Conservation (phyloP, 805 yeast genomes). For the Ogataea henricii region DNA sequence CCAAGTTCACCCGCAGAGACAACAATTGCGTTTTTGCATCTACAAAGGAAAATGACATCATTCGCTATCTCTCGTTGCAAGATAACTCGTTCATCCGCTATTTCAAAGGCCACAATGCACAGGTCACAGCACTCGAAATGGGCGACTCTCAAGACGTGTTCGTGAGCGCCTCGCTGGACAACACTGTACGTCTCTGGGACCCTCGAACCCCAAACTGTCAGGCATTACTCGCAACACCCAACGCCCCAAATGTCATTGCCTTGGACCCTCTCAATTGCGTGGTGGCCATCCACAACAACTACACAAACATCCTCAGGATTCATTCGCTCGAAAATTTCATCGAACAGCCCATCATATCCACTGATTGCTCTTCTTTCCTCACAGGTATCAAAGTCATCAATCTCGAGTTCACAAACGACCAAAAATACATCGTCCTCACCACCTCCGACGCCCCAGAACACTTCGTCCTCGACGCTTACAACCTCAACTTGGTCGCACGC, state of each 20-base stretch:
- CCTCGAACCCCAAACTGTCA: slow-evolving; percentile 63
- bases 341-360: slow-evolving; percentile 54
- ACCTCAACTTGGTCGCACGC: slow-evolving; percentile 25
- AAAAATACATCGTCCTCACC: slow-evolving; percentile 41
- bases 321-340: slow-evolving; percentile 64
- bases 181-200: slow-evolving; percentile 88
- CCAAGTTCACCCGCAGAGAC: slow-evolving; percentile 71
- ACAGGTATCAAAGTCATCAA: slow-evolving; percentile 22
- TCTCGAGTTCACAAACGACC: slow-evolving; percentile 47
- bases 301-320: slow-evolving; percentile 49
- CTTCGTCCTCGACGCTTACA: slow-evolving; percentile 22
- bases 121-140: slow-evolving; percentile 72
- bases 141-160: slow-evolving; percentile 68
- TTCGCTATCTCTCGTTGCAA: slow-evolving; percentile 74
- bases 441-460: slow-evolving; percentile 20
- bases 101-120: slow-evolving; percentile 82
- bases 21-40: slow-evolving; percentile 77
- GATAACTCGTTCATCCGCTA: slow-evolving; percentile 82
- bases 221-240: slow-evolving; percentile 58
- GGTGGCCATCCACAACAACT: slow-evolving; percentile 62
- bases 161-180: slow-evolving; percentile 70
- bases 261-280: slow-evolving; percentile 85
- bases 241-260: slow-evolving; percentile 45
- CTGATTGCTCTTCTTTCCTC: slow-evolving; percentile 36
- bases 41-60: slow-evolving; percentile 73